phyloP scores from a whole-genome alignment of 169 alveolate species.

The Plasmodium gonderi region DNA sequence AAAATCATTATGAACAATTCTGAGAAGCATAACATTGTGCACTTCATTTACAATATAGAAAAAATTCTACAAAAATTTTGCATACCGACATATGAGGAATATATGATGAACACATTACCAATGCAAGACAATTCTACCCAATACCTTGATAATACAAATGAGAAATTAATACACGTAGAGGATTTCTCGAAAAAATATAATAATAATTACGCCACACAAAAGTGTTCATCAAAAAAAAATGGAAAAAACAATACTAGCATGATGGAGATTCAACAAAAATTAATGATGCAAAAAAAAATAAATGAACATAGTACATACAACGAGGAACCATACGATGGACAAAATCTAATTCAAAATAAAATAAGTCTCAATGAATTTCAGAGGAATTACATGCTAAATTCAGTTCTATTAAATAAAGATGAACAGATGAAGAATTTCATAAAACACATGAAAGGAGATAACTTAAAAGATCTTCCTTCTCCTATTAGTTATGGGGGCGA shows the following conservation, averaged over 20 bases:
- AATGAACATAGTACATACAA: background rate
- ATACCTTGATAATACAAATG: too few relatives aligned
- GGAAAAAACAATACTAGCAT: background rate
- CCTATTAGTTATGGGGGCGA: background rate
- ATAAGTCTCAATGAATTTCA: background rate
- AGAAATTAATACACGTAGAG: too few relatives aligned
- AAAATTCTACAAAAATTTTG: background rate
- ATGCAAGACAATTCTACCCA: too few relatives aligned
- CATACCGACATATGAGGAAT: background rate
- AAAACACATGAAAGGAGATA: background rate
- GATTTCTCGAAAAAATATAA: too few relatives aligned
- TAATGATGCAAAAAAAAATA: constrained; percentile 24
- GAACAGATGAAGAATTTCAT: constrained; percentile 1
- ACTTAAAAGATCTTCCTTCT: background rate
- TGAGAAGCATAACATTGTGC: constrained; percentile 16
- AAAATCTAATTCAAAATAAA: background rate
- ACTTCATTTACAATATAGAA: constrained; percentile 30
- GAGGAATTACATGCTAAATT: background rate
- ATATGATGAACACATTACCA: too few relatives aligned
- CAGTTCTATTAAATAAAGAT: background rate
- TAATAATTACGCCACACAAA: background rate
- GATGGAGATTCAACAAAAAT: constrained; percentile 1
- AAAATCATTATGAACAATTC: constrained; percentile 17
- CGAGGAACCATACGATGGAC: background rate
- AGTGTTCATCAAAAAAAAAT: background rate